Conservation (phyloP, 2,329 filamentous ascomycete species). For the Atkinsonella hypoxylon region DNA sequence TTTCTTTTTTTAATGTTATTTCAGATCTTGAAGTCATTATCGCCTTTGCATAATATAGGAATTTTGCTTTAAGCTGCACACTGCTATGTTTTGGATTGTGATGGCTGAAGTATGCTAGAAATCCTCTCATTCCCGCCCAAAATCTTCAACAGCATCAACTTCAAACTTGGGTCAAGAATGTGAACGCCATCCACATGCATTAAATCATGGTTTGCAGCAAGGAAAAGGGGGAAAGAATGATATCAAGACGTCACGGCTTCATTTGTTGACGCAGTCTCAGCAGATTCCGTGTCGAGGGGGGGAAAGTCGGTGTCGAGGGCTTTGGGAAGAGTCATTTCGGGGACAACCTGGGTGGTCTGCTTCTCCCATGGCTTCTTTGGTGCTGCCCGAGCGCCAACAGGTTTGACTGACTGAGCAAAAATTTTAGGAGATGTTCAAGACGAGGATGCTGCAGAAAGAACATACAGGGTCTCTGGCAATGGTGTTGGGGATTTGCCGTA, state of each 20-base stretch:
- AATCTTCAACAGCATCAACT: too few species aligned
- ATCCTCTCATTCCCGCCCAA: background rate
- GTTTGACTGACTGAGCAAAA: conserved; percentile 30
- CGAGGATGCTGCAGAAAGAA: background rate
- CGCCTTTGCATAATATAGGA: conserved; percentile 11
- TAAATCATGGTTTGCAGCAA: background rate
- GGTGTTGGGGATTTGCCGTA: conserved; percentile 74
- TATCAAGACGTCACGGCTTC: background rate
- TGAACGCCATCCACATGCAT: background rate
- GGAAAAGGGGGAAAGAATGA: background rate
- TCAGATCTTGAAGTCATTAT: conserved; percentile 8
- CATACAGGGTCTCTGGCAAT: conserved; percentile 59
- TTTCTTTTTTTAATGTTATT: conserved; percentile 1
- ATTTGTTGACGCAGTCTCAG: background rate
- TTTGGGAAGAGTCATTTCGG: conserved; percentile 12
- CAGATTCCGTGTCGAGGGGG: conserved; percentile 18
- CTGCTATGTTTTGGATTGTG: background rate
- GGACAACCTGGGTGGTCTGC: conserved; percentile 18
- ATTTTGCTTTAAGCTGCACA: conserved; percentile 8
- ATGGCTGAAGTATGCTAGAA: background rate
- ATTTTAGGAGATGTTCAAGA: background rate
- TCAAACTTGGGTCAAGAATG: too few species aligned
- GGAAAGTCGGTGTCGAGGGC: conserved; percentile 24
- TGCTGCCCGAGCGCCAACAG: conserved; percentile 33
- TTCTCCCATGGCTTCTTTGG: conserved; percentile 71